Base-by-base conservation (phyloP, 2,329 filamentous ascomycete species). In the Phaeosphaeriaceae sp. region DNA sequence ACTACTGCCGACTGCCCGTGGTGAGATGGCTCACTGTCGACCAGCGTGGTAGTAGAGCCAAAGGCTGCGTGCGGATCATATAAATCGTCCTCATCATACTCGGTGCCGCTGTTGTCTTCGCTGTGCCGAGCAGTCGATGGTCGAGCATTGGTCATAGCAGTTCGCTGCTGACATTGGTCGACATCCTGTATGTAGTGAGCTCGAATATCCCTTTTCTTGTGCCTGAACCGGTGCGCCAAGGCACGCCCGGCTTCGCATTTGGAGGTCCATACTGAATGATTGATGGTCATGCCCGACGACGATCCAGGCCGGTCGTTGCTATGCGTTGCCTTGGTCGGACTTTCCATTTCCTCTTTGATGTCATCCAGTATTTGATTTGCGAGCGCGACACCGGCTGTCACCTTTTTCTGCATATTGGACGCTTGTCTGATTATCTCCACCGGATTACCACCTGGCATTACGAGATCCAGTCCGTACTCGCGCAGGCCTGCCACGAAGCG, bases 391-490 rank as follows among this genome's bases (percentile, higher is more conserved):
- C 21, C 42, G 7, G 36, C 22, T 6, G 10, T n/a, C 31, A 17
- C 22, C 13, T 40, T 48, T 1, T 13, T 47, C 17, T 52, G 48
- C 15, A 27, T 36, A 7, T 20, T n/a, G 2, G 52, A 31, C 11
- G 22, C 47, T 31, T 40, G 42, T 11, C 27, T 41, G 2, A 41
- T 27, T 10, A 11, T 19, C 20, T 51, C 25, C 7, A 50, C 4
- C 2, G 45, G 22, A 13, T 20, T 48, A 11, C 45, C 27, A 6
- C 42, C 25, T 3, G 36, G 27, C 40, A 56, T 22, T 27, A 31
- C 45, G 0, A 25, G n/a, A 31, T 61, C 58, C 3, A 48, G 4
- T 4, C 50, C 60, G 47, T 57, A 66, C 41, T 63, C 58, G 17
- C 36, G 42, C 41, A 62, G 25, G 13, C 58, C 54, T 19, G 52